A percentile compares a stretch with the other conserved stretches of the same genome.
Conservation (phyloP, 2,329 filamentous ascomycete species). For the Alternaria viburni region DNA sequence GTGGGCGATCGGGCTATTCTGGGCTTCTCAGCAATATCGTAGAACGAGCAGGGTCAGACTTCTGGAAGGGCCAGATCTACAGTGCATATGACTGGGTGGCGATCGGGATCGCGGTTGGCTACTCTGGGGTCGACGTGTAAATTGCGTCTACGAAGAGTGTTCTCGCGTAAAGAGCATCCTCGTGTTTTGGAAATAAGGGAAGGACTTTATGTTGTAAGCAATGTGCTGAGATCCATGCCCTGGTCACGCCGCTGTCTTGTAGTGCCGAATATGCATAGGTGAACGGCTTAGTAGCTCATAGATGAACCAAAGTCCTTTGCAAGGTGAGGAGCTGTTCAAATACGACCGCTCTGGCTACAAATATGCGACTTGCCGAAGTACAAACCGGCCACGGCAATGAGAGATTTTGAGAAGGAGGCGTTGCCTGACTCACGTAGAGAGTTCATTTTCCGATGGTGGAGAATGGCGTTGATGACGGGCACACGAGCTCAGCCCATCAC, state of each 20-base stretch:
- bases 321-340: neutral
- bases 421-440: neutral
- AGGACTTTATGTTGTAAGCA: neutral
- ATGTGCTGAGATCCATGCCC: neutral
- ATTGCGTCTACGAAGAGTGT: neutral
- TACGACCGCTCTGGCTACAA: neutral
- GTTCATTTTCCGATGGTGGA: neutral
- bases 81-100: conserved; percentile 8
- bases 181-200: neutral
- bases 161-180: neutral
- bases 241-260: neutral
- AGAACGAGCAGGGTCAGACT: neutral
- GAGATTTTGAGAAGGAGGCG: neutral
- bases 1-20: conserved; percentile 8
- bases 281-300: neutral
- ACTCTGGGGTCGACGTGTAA: neutral
- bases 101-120: neutral
- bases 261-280: neutral
- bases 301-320: neutral
- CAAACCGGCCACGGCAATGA: neutral
- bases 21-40: conserved; percentile 18
- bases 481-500: neutral
- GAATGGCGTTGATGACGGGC: neutral
- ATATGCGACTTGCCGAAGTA: neutral
- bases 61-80: conserved; percentile 13